Evolutionary conservation across 1,139 yeast species (phyloP), one percentile per base, ranked within the genome.

Genomic region (Suhomyces yuchorum): DNA sequence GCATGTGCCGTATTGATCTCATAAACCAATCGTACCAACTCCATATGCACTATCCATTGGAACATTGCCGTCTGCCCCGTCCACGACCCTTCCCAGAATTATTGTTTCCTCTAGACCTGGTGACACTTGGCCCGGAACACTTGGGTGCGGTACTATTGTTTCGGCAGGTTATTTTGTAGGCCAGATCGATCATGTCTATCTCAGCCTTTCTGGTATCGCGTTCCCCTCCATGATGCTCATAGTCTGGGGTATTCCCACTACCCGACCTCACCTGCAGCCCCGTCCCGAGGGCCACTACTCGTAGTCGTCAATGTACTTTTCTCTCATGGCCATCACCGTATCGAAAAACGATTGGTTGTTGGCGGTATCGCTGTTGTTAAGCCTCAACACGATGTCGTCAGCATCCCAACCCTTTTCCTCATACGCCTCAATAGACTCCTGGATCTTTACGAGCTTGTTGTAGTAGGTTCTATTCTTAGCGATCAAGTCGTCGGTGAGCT

Each of bases 361-460:
- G 22, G 50, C 55, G 12, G 50, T 42, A n/a, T 48, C 55, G 11
- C 56, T 55, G 20, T 48, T 48, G 37, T 57, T 56, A 46, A 75
- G 64, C 42, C 80, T 59, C 49, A 69, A 56, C 8, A 72, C 60
- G 42, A 75, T 73, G 54, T 76, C 81, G 30, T 70, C 75, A 18
- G 57, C 53, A 32, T 62, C 67, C 81, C 81, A 76, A 28, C 61
- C 65, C 56, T 74, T 75, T 4, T 51, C 58, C 49, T 68, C 68
- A 51, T 76, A 76, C 26, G 51, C 54, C 11, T 58, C 61, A 11
- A 75, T 66, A 44, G 63, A 58, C 8, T 57, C 58, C 32, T 58
- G 60, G n/a, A 66, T 47, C 17, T 53, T 51, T n/a, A 56, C 52
- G 45, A 74, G 56, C 24, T 57, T 54, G 15, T 59, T 54, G 52